Conservation (phyloP, 23 red algal genomes). For the Gracilaria domingensis region DNA sequence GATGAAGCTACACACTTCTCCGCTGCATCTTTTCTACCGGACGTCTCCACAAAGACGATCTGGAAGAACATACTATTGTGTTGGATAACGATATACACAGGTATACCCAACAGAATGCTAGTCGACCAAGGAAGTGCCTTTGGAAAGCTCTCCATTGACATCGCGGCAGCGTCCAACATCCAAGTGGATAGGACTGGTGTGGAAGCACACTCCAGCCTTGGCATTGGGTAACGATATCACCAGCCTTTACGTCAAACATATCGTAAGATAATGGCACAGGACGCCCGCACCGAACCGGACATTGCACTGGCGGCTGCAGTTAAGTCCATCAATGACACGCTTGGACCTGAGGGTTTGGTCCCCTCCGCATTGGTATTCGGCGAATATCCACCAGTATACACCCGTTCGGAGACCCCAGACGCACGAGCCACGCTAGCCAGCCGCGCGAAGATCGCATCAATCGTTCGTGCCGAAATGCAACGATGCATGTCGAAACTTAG, state of each 20-base stretch:
- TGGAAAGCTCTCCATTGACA: not conserved
- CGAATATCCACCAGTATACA: slow-evolving; percentile 1
- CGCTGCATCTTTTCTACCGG: slow-evolving; percentile 52
- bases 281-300: not conserved
- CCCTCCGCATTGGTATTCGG: slow-evolving; percentile 30
- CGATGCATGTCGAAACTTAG: not conserved
- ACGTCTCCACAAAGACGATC: slow-evolving; percentile 13
- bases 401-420: not conserved
- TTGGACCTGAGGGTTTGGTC: slow-evolving; percentile 23
- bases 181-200: slow-evolving; percentile 10
- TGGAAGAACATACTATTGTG: slow-evolving; percentile 27
- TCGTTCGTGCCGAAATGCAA: not conserved
- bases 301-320: not conserved
- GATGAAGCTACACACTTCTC: slow-evolving; percentile 43
- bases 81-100: slow-evolving; percentile 37
- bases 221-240: slow-evolving; percentile 37
- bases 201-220: slow-evolving; percentile 38
- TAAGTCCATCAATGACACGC: slow-evolving; percentile 50
- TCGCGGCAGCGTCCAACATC: slow-evolving; percentile 13
- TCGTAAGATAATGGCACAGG: too few relatives aligned
- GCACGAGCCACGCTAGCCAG: not conserved
- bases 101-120: slow-evolving; percentile 40
- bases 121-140: slow-evolving; percentile 38
- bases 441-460: not conserved
- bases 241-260: too few relatives aligned